phyloP scores from a whole-genome alignment of 768 basidiomycete species.

The Kwoniella bestiolae region DNA sequence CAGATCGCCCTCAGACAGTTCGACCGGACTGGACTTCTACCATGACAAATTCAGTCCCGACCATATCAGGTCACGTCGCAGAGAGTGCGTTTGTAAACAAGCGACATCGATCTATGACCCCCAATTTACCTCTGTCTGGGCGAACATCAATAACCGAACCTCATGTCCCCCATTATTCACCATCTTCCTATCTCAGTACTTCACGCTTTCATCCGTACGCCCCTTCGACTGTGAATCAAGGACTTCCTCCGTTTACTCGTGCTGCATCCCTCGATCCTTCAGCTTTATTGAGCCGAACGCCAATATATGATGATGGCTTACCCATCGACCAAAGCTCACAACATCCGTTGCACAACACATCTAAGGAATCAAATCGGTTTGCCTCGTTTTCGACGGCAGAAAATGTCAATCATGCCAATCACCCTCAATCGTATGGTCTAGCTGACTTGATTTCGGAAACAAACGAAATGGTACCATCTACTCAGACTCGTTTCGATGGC shows the following conservation, averaged over 20 bases:
- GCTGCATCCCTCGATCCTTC: conserved; percentile 29
- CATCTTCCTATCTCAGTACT: background rate
- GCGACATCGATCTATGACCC: conserved; percentile 37
- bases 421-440: background rate
- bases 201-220: conserved; percentile 15
- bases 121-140: conserved; percentile 12
- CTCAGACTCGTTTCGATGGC: background rate
- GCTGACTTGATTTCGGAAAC: background rate
- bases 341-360: background rate
- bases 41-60: background rate
- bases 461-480: background rate
- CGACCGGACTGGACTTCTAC: background rate
- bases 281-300: conserved; percentile 12
- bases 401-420: background rate
- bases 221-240: background rate
- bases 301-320: background rate
- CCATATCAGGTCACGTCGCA: background rate
- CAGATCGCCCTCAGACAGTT: background rate
- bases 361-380: background rate
- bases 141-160: background rate
- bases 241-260: conserved; percentile 4
- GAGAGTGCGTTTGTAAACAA: background rate
- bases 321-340: background rate
- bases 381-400: background rate
- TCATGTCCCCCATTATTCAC: background rate